Evolutionary conservation across 345 rosid genomes (phyloP).

Genomic region (Viola odorata): DNA sequence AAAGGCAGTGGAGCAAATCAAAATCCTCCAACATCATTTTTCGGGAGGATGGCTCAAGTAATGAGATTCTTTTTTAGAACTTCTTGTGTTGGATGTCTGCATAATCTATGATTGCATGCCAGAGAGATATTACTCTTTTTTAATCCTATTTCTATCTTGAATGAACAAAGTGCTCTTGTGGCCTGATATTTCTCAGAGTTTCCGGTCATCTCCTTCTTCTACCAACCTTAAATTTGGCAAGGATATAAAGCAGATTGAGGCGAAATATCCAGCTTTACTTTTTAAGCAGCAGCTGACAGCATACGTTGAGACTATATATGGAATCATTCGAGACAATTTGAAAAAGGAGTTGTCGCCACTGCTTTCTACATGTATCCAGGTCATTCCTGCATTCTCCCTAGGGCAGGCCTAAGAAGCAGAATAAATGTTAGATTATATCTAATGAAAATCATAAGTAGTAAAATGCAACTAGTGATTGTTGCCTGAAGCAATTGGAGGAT

Average conservation of each 20-base stretch:
- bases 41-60: constrained; percentile 72
- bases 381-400: constrained; percentile 5
- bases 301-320: constrained; percentile 87
- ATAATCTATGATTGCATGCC: too few species aligned
- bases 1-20: constrained; percentile 40
- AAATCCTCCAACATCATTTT: constrained; percentile 74
- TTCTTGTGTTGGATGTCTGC: neutral
- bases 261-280: constrained; percentile 89
- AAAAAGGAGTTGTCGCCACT: constrained; percentile 76
- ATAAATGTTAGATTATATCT: too few species aligned
- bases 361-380: constrained; percentile 87
- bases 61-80: neutral
- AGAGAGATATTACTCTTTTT: neutral
- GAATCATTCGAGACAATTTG: constrained; percentile 88
- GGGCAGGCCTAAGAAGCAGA: too few species aligned
- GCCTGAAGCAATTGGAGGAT: too few species aligned
- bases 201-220: constrained; percentile 86
- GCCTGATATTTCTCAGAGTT: constrained; percentile 47
- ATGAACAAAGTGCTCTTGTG: neutral
- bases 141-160: neutral
- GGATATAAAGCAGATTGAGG: constrained; percentile 70
- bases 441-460: too few species aligned
- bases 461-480: too few species aligned
- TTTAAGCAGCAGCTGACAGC: constrained; percentile 98
- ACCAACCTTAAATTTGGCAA: constrained; percentile 58